Conservation (phyloP, 163 green algal genomes). For the Volvox carteri region DNA sequence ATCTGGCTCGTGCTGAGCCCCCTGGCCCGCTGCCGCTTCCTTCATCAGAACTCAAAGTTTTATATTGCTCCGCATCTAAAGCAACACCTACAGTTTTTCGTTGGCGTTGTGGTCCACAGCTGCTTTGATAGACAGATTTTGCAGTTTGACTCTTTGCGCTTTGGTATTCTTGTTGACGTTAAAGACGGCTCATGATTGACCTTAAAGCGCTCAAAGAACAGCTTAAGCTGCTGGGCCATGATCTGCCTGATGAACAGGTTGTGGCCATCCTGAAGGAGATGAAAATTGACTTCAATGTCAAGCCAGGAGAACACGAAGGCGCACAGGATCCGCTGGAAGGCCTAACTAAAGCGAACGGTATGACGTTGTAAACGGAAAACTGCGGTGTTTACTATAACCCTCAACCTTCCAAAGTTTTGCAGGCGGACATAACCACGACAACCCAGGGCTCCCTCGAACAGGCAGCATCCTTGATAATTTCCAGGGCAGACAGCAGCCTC, state of each 20-base stretch:
- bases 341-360: not conserved
- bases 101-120: too few species aligned
- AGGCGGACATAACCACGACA: not conserved
- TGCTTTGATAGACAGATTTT: too few species aligned
- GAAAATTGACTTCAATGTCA: constrained; percentile 58
- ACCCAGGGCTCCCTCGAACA: not conserved
- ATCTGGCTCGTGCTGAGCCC: not conserved
- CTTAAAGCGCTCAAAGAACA: constrained; percentile 61
- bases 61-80: not conserved
- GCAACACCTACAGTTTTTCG: too few species aligned
- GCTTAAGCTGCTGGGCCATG: constrained; percentile 61
- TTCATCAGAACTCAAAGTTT: not conserved
- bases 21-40: too few species aligned
- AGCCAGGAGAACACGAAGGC: not conserved
- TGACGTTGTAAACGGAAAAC: too few species aligned
- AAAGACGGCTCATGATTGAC: constrained; percentile 55
- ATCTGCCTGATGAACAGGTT: constrained; percentile 61
- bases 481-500: not conserved
- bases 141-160: too few species aligned
- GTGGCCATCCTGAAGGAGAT: constrained; percentile 61
- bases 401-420: too few species aligned
- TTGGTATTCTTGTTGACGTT: not conserved
- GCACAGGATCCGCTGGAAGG: not conserved
- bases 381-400: too few species aligned
- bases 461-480: constrained; percentile 47